A percentile compares a stretch with the other conserved stretches of the same genome.
These are phyloP conservation scores for Candolleomyces efflorescens DNA, from an alignment of 768 basidiomycete genomes.

Conservation along the genomic window DNA sequence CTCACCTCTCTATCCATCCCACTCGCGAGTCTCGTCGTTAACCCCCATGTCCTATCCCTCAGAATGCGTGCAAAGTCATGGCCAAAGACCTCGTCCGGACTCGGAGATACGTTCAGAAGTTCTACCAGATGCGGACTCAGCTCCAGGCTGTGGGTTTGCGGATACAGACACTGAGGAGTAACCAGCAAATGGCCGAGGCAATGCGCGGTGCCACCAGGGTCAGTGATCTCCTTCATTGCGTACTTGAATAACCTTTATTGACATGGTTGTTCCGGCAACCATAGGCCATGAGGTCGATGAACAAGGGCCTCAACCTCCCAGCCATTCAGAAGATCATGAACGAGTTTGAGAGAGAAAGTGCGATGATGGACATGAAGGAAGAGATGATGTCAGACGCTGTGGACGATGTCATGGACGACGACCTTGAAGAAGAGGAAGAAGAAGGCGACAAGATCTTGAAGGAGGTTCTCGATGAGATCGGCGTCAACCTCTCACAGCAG, in stretches of 20 bases:
- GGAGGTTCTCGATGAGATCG: conserved; percentile 96
- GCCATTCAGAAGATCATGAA: conserved; percentile 95
- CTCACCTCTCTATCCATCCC: not conserved
- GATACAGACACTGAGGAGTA: conserved; percentile 94
- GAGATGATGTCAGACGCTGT: conserved; percentile 99
- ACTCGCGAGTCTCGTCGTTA: not conserved
- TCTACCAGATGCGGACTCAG: conserved; percentile 98
- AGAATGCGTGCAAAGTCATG: conserved; percentile 99
- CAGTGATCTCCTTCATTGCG: conserved; percentile 24
- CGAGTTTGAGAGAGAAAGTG: conserved; percentile 96
- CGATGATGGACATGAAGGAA: conserved; percentile 99
- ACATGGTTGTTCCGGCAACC: not conserved
- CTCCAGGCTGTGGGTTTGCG: conserved; percentile 92
- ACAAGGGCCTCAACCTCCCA: conserved; percentile 91
- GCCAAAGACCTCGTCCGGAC: conserved; percentile 98
- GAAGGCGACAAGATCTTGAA: conserved; percentile 95
- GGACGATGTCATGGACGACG: conserved; percentile 95
- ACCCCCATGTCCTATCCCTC: conserved; percentile 8
- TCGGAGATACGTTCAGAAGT: conserved; percentile 93
- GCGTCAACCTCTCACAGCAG: conserved; percentile 85
- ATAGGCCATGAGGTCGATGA: conserved; percentile 98
- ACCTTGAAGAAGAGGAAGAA: conserved; percentile 88
- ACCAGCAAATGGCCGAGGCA: conserved; percentile 99
- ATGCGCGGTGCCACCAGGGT: conserved; percentile 98
- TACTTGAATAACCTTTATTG: conserved; percentile 1